Base-by-base conservation (phyloP, 2,329 filamentous ascomycete genomes). In the Hyphodiscus sp. region DNA sequence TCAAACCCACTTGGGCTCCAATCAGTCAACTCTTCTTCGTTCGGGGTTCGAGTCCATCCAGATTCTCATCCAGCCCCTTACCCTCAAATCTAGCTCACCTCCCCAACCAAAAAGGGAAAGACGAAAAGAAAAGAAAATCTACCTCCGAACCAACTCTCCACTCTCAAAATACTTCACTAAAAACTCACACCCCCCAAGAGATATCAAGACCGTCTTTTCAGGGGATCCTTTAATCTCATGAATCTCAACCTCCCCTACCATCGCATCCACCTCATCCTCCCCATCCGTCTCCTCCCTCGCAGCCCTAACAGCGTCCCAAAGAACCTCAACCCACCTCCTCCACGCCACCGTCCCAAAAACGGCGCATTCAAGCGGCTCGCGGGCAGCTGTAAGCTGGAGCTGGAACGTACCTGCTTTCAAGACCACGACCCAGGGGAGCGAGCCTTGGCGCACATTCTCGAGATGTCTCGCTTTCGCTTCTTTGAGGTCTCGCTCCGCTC, bases 131-230 rank as follows among this genome's bases (percentile, higher is more conserved):
- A 26, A 8, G 8, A 6, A 9, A 41, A 53, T 57, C 33, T 57
- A 63, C 54, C 50, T 55, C 47, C 55, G 48, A 30, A 63, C 26
- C 26, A 62, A 43, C 13, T 47, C 23, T 29, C 57, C 54, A 30
- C 54, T 58, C 18, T 52, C 47, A 20, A 56, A 29, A 50, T 62
- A 63, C 11, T 19, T 50, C 5, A 62, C 23, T 19, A 58, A 51
- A 30, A 59, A 61, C 16, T 49, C 15, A 42, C 56, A 50, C 15
- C 18, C 11, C 26, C 53, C 26, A 38, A 58, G 47, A 20, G 44
- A 42, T 20, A 60, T 23, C 16, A 56, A 18, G 18, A 60, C 52
- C 13, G 19, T 20, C 11, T 52, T 54, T 38, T 15, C 41, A 8
- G 41, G 38, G 1, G 15, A 49, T 20, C 15, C n/a, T 20, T 50